Evolutionary conservation across 306 rosid genomes (phyloP), one percentile per base, ranked within the genome.

Genomic region (barrel medic (Medicago truncatula)): DNA sequence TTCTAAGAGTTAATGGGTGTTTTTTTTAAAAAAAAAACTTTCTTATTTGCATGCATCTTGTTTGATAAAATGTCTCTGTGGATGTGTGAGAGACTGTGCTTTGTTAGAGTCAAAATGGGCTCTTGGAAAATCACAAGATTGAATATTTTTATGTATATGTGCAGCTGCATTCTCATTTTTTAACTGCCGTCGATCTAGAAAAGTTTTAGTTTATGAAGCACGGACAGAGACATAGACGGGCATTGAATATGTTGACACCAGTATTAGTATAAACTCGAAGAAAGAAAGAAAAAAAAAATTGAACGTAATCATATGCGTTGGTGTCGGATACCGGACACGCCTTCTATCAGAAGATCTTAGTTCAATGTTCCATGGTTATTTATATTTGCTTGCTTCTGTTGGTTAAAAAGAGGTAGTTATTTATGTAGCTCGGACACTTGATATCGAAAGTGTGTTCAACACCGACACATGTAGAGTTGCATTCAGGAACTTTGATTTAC

Each of bases 11-110:
- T 53, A 31, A 13, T 31, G 38, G 7, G 14, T 12, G 7, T 63
- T 52, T 21, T 12, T 62, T 62, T 75, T 40, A 8, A 11, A n/a
- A n/a, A n/a, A n/a, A n/a, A n/a, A 63, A 28, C 8, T 75, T 85
- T 74, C 70, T 54, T 21, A 9, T 16, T 9, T 85, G 87, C 84
- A 70, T 76, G 62, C 80, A 15, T 58, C 9, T 8, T 88, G 88
- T 74, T 85, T 79, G 91, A 79, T 78, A 20, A 82, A 81, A 84
- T 87, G 86, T 60, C 84, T 18, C 47, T 61, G 44, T 58, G 69
- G 83, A 39, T 43, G 7, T 67, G 1, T 39, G 69, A 74, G 67
- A 39, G 52, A 11, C 12, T 49, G 6, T 62, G 39, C 13, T 25
- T 15, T 10, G 67, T 16, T 63, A 44, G 39, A 67, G 62, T 36